Conservation (phyloP, 1,139 yeast species). For the Yamadazyma membranifaciens region DNA sequence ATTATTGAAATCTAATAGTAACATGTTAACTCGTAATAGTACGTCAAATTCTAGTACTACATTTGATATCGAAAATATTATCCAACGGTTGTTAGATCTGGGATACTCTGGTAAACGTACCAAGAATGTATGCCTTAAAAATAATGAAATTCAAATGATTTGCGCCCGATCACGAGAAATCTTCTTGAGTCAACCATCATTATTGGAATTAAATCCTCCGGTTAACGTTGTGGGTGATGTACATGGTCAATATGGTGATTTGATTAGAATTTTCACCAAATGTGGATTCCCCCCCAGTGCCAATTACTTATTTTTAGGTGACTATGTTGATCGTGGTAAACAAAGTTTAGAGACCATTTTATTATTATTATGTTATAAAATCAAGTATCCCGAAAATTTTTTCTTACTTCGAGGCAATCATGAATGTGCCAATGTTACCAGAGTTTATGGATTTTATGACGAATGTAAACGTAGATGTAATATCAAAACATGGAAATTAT, state of each 20-base stretch:
- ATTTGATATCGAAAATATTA: slow-evolving; percentile 81
- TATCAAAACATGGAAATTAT: slow-evolving; percentile 89
- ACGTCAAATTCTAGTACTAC: slow-evolving; percentile 26
- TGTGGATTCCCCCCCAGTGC: slow-evolving; percentile 98
- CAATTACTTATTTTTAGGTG: slow-evolving; percentile 89
- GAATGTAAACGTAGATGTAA: slow-evolving; percentile 94
- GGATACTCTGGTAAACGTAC: slow-evolving; percentile 95
- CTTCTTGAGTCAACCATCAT: slow-evolving; percentile 82
- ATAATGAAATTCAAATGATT: slow-evolving; percentile 79
- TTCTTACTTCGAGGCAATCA: slow-evolving; percentile 92
- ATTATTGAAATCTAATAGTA: slow-evolving; percentile 15
- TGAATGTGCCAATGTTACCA: slow-evolving; percentile 93
- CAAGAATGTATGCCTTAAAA: slow-evolving; percentile 82
- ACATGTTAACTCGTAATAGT: slow-evolving; percentile 11
- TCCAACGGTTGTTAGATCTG: slow-evolving; percentile 87
- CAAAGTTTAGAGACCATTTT: slow-evolving; percentile 90
- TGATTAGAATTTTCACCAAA: slow-evolving; percentile 85
- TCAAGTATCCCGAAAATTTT: slow-evolving; percentile 94
- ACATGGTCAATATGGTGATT: slow-evolving; percentile 93
- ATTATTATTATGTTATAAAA: slow-evolving; percentile 82
- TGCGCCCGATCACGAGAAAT: slow-evolving; percentile 88
- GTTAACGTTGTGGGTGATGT: slow-evolving; percentile 98
- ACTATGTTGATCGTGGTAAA: slow-evolving; percentile 95
- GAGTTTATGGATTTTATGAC: slow-evolving; percentile 95
- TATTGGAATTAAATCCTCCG: slow-evolving; percentile 88